Conservation (phyloP, 768 basidiomycete genomes). For the Leccinum truebloodii region DNA sequence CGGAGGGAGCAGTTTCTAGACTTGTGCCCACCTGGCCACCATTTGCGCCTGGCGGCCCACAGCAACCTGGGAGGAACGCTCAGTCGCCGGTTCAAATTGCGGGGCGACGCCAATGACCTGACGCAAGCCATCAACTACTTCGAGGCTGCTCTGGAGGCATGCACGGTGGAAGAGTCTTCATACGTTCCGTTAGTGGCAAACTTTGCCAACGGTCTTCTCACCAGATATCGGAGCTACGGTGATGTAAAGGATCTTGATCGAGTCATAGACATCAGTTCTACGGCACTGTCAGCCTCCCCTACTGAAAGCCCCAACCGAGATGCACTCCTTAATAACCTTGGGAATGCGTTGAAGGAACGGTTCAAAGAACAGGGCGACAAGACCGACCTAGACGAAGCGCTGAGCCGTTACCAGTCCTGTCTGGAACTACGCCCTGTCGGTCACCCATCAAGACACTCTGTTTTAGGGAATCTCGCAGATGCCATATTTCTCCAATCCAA, state of each 20-base stretch:
- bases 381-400: slow-evolving; percentile 20
- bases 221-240: slow-evolving; percentile 19
- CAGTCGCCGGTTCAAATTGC: slow-evolving; percentile 22
- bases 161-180: slow-evolving; percentile 10
- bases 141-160: slow-evolving; percentile 13
- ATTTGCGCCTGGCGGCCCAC: slow-evolving; percentile 14
- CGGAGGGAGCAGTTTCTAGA: slow-evolving; percentile 12
- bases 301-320: slow-evolving; percentile 16
- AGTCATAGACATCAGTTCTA: slow-evolving; percentile 15
- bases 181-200: slow-evolving; percentile 21
- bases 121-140: slow-evolving; percentile 20
- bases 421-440: slow-evolving; percentile 25
- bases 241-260: slow-evolving; percentile 20
- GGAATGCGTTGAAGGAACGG: slow-evolving; percentile 18
- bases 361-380: slow-evolving; percentile 15
- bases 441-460: slow-evolving; percentile 11
- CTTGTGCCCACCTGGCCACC: slow-evolving; percentile 24
- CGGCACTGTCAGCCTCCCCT: slow-evolving; percentile 8
- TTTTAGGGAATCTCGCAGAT: slow-evolving; percentile 24
- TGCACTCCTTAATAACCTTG: slow-evolving; percentile 25
- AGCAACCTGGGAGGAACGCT: slow-evolving; percentile 23
- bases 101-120: slow-evolving; percentile 22
- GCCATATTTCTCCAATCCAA: slow-evolving; percentile 26
- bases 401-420: slow-evolving; percentile 16
- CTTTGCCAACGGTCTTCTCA: slow-evolving; percentile 22